Base-by-base conservation (phyloP, 139 green algal genomes). In the Micractinium conductrix region DNA sequence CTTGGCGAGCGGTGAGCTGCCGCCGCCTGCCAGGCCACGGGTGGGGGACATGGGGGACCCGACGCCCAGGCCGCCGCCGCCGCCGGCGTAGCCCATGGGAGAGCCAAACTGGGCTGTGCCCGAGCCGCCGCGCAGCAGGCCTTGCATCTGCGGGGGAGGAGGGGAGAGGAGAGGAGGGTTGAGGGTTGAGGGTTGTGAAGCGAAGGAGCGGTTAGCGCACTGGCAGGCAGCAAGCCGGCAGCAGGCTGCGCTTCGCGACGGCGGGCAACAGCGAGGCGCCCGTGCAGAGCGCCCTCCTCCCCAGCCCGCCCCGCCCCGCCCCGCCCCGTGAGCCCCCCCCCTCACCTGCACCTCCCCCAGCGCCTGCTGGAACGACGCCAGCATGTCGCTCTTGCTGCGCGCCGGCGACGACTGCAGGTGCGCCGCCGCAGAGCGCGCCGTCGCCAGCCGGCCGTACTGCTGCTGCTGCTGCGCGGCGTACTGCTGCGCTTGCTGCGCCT, bases 1-100 rank as follows among this genome's bases (percentile, higher is more conserved):
- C 76, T 82, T 82, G 55, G 76, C 55, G 14, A 82, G 53, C 2
- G 75, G 55, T 2, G 55, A 71, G 55, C 35, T n/a, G n/a, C n/a
- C 58, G 26, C 33, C 38, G 35, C 35, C 68, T 17, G 63, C 50
- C 76, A 82, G 76, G 55, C 55, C 76, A 16, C 76, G 76, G 26
- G 76, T 82, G 58, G 76, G 75, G 8, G 76, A 82, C 38, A 72
- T 40, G 1, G 76, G 58, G n/a, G n/a, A n/a, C n/a, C n/a, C n/a
- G n/a, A n/a, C n/a, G n/a, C n/a, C n/a, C n/a, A n/a, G n/a, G 35
- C 50, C 26, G 30, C 50, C 40, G 62, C 50, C 53, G 74, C n/a
- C 42, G 9, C 40, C 21, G 58, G 21, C 53, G n/a, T n/a, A n/a
- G n/a, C n/a, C n/a, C n/a, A n/a, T n/a, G n/a, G n/a, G n/a, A n/a